Base-by-base conservation (phyloP, 768 basidiomycete genomes). In the Amyloporia xantha region DNA sequence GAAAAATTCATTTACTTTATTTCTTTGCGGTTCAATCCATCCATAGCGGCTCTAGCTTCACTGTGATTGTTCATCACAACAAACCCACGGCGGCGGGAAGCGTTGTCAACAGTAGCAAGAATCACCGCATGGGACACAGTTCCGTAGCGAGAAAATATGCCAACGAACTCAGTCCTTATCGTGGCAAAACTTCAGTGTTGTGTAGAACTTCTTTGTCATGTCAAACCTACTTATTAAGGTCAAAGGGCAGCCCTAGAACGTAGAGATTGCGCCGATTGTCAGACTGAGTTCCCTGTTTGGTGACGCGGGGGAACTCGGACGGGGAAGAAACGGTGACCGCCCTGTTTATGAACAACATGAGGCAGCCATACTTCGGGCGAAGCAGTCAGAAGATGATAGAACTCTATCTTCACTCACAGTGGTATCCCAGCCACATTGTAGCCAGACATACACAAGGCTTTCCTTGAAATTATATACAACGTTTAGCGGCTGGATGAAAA, bases 21-120 rank as follows among this genome's bases (percentile, higher is more conserved):
- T 56, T 82, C 79, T 19, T 78, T 81, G 37, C 85, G 78, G 21
- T 84, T 84, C 36, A 89, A 62, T 5, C 71, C 68, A 15, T 73
- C 67, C 80, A 91, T 86, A 0, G 84, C 88, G 24, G 62, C 58
- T 58, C 72, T 82, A 2, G 89, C 88, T 62, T 89, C 84, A 40
- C 77, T 77, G 54, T 90, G 79, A 20, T 69, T 69, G 15, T 78
- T 79, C 86, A 91, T 90, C 20, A 91, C 88, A 25, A 91, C 71
- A 61, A 91, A 91, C 2, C 88, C 88, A 33, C 88, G 84, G 42
- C 88, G 78, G 44, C 88, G 79, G 30, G 88, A 90, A 36, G 86
- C 82, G 56, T 85, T 87, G 58, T 91, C 88, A 33, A 89, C 79
- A 4, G 89, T 91, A 2, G 87, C 89, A 17, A 91, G 73, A 44